Evolutionary conservation across 768 basidiomycete genomes (phyloP).

Genomic region (Mycena polygramma): DNA sequence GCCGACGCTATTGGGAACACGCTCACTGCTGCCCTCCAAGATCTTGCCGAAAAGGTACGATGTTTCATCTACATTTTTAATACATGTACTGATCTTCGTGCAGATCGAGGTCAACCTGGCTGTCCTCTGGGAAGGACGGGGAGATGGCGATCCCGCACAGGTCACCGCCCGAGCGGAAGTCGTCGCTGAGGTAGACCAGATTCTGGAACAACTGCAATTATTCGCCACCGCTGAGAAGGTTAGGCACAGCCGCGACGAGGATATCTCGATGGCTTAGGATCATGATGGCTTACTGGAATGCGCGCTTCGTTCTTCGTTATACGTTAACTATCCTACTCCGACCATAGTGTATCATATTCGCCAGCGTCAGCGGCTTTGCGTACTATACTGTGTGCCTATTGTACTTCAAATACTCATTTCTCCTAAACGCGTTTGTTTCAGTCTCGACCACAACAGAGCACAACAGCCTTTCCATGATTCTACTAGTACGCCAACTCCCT

Average conservation of each 20-base stretch:
- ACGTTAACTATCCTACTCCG: background rate
- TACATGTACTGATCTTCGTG: conserved; percentile 3
- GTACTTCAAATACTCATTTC: background rate
- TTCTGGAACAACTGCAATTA: conserved; percentile 58
- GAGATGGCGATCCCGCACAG: conserved; percentile 61
- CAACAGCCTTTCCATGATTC: conserved; percentile 19
- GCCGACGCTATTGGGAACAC: conserved; percentile 65
- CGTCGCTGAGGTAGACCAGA: conserved; percentile 51
- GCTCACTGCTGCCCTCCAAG: conserved; percentile 58
- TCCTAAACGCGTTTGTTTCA: too few relatives aligned
- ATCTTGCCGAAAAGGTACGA: conserved; percentile 70
- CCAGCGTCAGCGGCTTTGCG: background rate
- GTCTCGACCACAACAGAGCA: background rate
- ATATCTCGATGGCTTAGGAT: conserved; percentile 14
- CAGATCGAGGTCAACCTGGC: conserved; percentile 68
- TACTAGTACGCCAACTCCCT: conserved; percentile 8
- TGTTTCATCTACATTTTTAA: background rate
- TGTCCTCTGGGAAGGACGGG: conserved; percentile 69
- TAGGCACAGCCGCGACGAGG: conserved; percentile 4
- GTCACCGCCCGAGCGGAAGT: conserved; percentile 54
- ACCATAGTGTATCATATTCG: conserved; percentile 26
- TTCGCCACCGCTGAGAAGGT: conserved; percentile 58
- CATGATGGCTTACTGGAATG: too few relatives aligned
- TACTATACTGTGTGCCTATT: conserved; percentile 8
- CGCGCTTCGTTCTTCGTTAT: too few relatives aligned